Evolutionary conservation across 768 basidiomycete species (phyloP).

Genomic region (Mycena capillaripes): DNA sequence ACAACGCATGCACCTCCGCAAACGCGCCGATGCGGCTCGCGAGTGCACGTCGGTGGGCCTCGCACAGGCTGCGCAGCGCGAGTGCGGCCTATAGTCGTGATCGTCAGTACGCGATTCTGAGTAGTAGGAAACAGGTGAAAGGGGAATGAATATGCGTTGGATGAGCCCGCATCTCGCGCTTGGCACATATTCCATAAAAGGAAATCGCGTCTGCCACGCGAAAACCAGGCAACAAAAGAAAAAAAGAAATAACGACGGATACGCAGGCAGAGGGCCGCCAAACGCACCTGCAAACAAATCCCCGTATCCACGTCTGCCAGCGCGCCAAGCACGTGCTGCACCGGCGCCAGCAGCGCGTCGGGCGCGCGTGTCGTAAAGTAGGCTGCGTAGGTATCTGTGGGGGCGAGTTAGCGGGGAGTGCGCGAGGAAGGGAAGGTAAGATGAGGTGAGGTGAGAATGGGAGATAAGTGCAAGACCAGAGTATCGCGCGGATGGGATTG

Average conservation of each 20-base stretch:
- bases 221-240: background rate
- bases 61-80: conserved; percentile 88
- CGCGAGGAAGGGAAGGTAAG: too few relatives aligned
- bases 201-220: background rate
- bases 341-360: conserved; percentile 13
- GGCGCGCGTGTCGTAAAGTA: conserved; percentile 26
- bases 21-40: conserved; percentile 90
- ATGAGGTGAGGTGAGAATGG: background rate
- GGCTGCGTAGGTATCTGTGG: conserved; percentile 27
- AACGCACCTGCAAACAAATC: conserved; percentile 64
- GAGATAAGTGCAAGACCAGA: background rate
- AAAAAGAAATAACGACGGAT: conserved; percentile 58
- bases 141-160: too few relatives aligned
- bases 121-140: too few relatives aligned
- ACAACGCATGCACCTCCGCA: conserved; percentile 83
- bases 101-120: too few relatives aligned
- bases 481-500: background rate
- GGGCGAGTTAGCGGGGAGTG: background rate
- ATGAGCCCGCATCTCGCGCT: too few relatives aligned
- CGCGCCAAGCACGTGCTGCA: conserved; percentile 25
- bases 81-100: conserved; percentile 88
- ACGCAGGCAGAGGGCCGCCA: conserved; percentile 38
- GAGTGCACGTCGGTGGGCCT: conserved; percentile 85
- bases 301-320: conserved; percentile 18
- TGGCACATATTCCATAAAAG: too few relatives aligned